phyloP scores from a whole-genome alignment of 2,329 filamentous ascomycete genomes.

The Calycina marina region DNA sequence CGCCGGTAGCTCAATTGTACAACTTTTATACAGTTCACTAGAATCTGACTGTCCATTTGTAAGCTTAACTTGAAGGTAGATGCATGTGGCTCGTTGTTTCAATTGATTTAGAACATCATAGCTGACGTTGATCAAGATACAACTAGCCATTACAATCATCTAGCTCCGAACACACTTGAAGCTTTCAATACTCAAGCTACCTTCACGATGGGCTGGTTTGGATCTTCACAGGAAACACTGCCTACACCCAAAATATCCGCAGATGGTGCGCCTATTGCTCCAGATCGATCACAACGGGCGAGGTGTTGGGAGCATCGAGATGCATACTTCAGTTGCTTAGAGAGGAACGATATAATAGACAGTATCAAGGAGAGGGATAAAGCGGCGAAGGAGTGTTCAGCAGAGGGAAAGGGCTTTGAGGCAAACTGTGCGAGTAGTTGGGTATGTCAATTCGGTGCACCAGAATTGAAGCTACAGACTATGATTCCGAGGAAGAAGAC shows the following conservation, averaged over 20 bases:
- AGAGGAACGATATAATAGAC: conserved; percentile 70
- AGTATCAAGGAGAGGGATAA: conserved; percentile 42
- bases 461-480: neutral
- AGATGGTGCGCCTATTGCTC: conserved; percentile 57
- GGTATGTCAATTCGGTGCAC: conserved; percentile 43
- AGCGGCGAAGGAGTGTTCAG: conserved; percentile 40
- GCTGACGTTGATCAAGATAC: too few relatives aligned
- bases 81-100: too few relatives aligned
- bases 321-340: conserved; percentile 75
- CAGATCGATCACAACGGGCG: conserved; percentile 68
- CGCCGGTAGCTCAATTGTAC: too few relatives aligned
- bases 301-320: conserved; percentile 87
- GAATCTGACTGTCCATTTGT: too few relatives aligned
- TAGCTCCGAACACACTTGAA: too few relatives aligned
- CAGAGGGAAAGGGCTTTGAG: conserved; percentile 56
- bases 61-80: too few relatives aligned
- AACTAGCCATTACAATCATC: too few relatives aligned
- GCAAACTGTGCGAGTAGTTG: conserved; percentile 77
- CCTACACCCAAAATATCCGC: conserved; percentile 31
- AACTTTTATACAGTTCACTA: too few relatives aligned
- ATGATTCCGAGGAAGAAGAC: neutral
- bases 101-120: too few relatives aligned
- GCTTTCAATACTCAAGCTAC: too few relatives aligned
- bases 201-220: conserved; percentile 35
- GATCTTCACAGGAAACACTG: conserved; percentile 18